Conservation (phyloP, 2,329 filamentous ascomycete species). For the Neonectria faginata region DNA sequence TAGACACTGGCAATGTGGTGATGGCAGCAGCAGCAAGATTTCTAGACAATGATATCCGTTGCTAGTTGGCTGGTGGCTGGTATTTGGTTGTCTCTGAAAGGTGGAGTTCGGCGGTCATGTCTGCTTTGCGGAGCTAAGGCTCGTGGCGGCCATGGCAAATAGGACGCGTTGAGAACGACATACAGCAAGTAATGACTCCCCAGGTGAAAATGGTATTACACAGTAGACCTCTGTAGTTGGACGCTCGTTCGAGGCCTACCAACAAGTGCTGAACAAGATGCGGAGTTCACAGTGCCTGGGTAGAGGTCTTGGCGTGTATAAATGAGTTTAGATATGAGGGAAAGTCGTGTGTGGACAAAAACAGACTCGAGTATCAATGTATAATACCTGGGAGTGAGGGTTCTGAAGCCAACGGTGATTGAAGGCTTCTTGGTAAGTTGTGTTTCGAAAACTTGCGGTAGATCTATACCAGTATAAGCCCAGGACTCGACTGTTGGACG, state of each 20-base stretch:
- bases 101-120: conserved; percentile 10
- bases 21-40: background rate
- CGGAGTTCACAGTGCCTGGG: conserved; percentile 9
- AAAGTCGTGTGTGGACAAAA: background rate
- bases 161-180: background rate
- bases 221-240: background rate
- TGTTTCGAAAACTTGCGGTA: conserved; percentile 2
- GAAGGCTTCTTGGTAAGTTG: background rate
- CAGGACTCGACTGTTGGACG: conserved; percentile 1
- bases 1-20: background rate
- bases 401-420: background rate
- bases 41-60: background rate
- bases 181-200: conserved; percentile 2
- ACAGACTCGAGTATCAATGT: background rate
- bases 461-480: background rate
- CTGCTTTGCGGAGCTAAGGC: conserved; percentile 14
- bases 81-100: conserved; percentile 7
- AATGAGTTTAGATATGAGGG: conserved; percentile 13
- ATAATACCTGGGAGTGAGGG: background rate
- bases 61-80: background rate
- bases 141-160: background rate
- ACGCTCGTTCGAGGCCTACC: conserved; percentile 4
- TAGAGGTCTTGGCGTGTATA: conserved; percentile 5
- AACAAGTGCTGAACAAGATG: conserved; percentile 7
- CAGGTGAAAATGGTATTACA: background rate